phyloP scores from a whole-genome alignment of 495 filamentous ascomycete genomes.

The Penicillium waksmanii region DNA sequence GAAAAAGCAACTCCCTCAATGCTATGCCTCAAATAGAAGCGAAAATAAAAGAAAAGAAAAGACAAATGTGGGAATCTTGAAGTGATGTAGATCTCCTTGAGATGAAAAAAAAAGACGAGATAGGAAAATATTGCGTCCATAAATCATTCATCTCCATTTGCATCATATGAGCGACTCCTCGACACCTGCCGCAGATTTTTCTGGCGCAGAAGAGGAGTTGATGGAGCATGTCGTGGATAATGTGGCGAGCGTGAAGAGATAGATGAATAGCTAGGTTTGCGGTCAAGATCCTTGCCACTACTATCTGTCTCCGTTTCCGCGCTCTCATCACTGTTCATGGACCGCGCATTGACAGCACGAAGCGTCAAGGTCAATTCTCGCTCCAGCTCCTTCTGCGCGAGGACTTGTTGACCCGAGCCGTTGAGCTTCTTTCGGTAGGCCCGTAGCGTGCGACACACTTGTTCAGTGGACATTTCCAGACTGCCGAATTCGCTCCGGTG shows the following conservation, averaged over 20 bases:
- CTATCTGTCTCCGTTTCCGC: conserved; percentile 48
- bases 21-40: not conserved
- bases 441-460: conserved; percentile 75
- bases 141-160: conserved; percentile 29
- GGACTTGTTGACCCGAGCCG: conserved; percentile 63
- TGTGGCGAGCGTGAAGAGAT: conserved; percentile 26
- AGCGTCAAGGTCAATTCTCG: conserved; percentile 78
- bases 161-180: conserved; percentile 38
- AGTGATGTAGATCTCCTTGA: not conserved
- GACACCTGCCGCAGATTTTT: conserved; percentile 30
- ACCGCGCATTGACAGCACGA: conserved; percentile 63
- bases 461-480: conserved; percentile 76
- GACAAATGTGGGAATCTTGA: not conserved
- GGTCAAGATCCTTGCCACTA: conserved; percentile 49
- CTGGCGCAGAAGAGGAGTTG: conserved; percentile 40
- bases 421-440: conserved; percentile 82
- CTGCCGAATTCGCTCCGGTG: conserved; percentile 61
- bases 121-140: not conserved
- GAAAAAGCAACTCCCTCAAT: conserved; percentile 5
- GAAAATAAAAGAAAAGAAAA: not conserved
- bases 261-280: conserved; percentile 26
- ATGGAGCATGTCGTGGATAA: conserved; percentile 39
- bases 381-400: conserved; percentile 73
- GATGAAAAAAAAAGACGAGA: not conserved
- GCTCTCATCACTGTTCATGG: conserved; percentile 31